Base-by-base conservation (phyloP, 2,329 filamentous ascomycete species). In the Epichloe sibirici region DNA sequence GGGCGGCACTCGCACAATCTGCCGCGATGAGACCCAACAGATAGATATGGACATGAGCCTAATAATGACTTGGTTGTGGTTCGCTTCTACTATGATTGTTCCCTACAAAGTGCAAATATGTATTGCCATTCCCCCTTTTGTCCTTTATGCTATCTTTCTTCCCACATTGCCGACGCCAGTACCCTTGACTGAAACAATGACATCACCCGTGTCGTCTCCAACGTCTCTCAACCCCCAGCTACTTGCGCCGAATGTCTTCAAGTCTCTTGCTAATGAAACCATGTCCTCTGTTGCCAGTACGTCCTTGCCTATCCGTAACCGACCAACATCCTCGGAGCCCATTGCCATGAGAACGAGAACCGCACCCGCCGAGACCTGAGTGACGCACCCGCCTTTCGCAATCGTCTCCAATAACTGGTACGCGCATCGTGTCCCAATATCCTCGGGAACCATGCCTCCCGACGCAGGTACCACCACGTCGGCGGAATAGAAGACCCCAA, bases 281-380 rank as follows among this genome's bases (percentile, higher is more conserved):
- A 89, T 74, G 55, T 88, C 85, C 65, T 95, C 88, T 3, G 83
- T 86, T 0, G 83, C 90, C 45, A 97, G 70, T 0, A 96, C 82
- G 46, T 91, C 86, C 61, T 82, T 83, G 35, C 90, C 89, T 54
- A 98, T 66, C 57, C 88, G 81, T 58, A 98, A 68, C 54, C 93
- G 79, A 4, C 93, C 93, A 13, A 98, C 90, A 67, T 98, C 93
- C 66, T 97, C 93, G 1, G 86, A 88, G 0, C 93, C 93, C 93
- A 98, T 97, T 37, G 90, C 89, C 93, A 98, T 98, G 57, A 98
- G 74, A 17, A 84, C 87, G 51, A 98, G 69, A 57, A 95, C 77
- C 0, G 85, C 91, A 3, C 81, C 75, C 5, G 84, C 83, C 2
- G 88, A 86, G 3, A 85, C 77, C 13, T 75, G 76, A 51, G 83